These are phyloP conservation scores for Sorghum bicolor DNA, from an alignment of 176 grass and related monocot genomes.

Conservation along the genomic window Sorghum_bicolor_NCBIv3 NC_012874.2:3305501-3306000, in stretches of 20 bases:
- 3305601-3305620: neutral
- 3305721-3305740: constrained; percentile 1
- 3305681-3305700: too few species aligned
- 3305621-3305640: neutral
- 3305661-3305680: constrained; percentile 51
- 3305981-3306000: constrained; percentile 42
- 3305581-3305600: neutral
- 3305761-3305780: neutral
- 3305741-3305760: neutral
- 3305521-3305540: neutral
- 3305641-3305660: neutral
- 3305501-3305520: neutral
- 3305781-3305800: constrained; percentile 30
- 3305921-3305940: constrained; percentile 44
- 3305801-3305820: constrained; percentile 36
- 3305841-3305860: constrained; percentile 34
- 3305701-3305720: constrained; percentile 11
- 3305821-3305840: constrained; percentile 40
- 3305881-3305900: constrained; percentile 29
- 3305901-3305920: constrained; percentile 30
- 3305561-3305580: neutral
- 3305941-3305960: constrained; percentile 36
- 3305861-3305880: constrained; percentile 29
- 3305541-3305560: neutral
- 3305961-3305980: constrained; percentile 38